Percentiles rank a stretch among this genome's conserved stretches.
These are phyloP conservation scores for Phytophthora kernoviae DNA, from an alignment of 352 stramenopile genomes.

Conservation along the genomic window DNA sequence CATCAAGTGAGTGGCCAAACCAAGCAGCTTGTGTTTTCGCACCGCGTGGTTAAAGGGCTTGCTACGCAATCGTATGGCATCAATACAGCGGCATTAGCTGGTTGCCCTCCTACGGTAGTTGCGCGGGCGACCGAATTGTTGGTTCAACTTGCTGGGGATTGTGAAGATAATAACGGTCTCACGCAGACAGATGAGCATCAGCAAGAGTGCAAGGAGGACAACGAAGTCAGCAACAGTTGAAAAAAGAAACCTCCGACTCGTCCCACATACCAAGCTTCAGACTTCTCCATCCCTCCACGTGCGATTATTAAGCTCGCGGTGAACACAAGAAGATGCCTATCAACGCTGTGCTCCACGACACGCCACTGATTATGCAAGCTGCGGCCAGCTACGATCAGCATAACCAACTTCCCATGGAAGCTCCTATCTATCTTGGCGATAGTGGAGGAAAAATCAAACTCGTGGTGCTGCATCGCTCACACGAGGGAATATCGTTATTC, in stretches of 20 bases:
- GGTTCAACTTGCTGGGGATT: conserved; percentile 1
- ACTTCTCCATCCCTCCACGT: conserved; percentile 1
- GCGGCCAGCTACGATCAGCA: background rate
- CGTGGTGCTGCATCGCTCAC: conserved; percentile 9
- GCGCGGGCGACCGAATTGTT: conserved; percentile 56
- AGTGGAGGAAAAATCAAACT: conserved; percentile 9
- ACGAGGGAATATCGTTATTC: conserved; percentile 16
- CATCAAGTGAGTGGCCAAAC: conserved; percentile 19
- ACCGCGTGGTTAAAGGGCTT: conserved; percentile 73
- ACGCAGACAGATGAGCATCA: conserved; percentile 7
- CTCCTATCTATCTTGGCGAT: conserved; percentile 11
- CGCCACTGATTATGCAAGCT: conserved; percentile 18
- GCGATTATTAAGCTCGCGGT: background rate
- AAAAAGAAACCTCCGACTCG: conserved; percentile 1
- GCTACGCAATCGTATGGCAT: conserved; percentile 80
- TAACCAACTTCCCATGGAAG: conserved; percentile 2
- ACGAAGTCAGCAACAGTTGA: background rate
- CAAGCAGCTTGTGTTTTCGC: conserved; percentile 75
- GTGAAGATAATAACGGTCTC: background rate
- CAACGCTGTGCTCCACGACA: conserved; percentile 5
- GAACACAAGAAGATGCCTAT: conserved; percentile 1
- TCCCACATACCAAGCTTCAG: conserved; percentile 5
- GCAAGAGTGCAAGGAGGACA: background rate
- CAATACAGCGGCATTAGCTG: conserved; percentile 76
- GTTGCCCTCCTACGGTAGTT: conserved; percentile 55